Evolutionary conservation across 1,139 yeast species (phyloP), one percentile per base, ranked within the genome.

Genomic region (Sugiyamaella castrensis): DNA sequence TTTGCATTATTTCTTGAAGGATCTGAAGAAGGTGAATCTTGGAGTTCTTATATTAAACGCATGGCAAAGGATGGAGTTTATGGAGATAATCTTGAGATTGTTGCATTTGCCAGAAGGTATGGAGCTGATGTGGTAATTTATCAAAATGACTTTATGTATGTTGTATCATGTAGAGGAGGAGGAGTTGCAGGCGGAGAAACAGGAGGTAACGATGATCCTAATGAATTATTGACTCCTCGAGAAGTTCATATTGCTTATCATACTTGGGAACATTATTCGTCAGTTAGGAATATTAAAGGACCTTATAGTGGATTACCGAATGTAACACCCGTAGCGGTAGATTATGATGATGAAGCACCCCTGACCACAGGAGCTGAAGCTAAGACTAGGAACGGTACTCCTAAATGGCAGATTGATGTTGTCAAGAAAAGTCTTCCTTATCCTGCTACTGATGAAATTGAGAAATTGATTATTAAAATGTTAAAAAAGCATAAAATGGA

Each of bases 191-290:
- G 40, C 10, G 46, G 40, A 7, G 44, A 27, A n/a, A 26, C 40
- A 5, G 43, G 24, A 13, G 28, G 16, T 8, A 29, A 6, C 19
- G 37, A 36, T 30, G 32, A 38, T 24, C 50, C 24, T 19, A 19
- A 19, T 19, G 24, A 19, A 19, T 19, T 5, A 19, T 19, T 19
- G 5, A 19, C 24, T 19, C 24, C 54, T 5, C 40, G 42, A n/a
- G 51, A 57, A 16, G 54, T 67, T 7, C 74, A 71, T 46, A 59
- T 71, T 36, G 75, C 73, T 5, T 71, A 71, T 45, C 75, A 71
- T 44, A 60, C 66, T 2, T 71, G 74, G 74, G 75, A 71, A 51
- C 75, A 71, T 56, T 71, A 71, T 51, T 68, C 72, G 15, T 65
- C 72, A 9, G 70, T 71, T 5, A 60, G 75, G 16, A 67, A 68